Percentiles rank a stretch among this genome's conserved stretches.
Conservation (phyloP, 2,329 filamentous ascomycete species). For the Fusarium pininemorale region DNA sequence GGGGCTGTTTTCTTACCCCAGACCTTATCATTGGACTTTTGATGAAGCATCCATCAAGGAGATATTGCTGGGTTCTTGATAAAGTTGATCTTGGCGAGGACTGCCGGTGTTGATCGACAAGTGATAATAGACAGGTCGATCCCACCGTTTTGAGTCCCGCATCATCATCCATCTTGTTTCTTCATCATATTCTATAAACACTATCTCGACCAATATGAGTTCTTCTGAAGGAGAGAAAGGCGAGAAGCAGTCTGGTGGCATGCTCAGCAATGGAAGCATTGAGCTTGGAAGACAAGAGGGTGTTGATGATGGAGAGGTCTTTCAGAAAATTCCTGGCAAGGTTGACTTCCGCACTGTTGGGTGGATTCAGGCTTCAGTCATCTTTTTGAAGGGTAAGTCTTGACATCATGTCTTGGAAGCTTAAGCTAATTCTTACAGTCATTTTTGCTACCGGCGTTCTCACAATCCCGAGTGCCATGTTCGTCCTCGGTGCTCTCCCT, state of each 20-base stretch:
- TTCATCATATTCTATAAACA: background rate
- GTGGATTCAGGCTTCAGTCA: conserved; percentile 58
- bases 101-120: background rate
- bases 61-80: background rate
- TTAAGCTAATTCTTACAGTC: conserved; percentile 33
- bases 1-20: conserved; percentile 12
- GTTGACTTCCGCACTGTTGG: conserved; percentile 59
- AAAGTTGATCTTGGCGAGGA: background rate
- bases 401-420: no score
- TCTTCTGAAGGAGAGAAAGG: conserved; percentile 13
- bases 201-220: conserved; percentile 7
- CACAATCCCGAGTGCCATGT: conserved; percentile 54
- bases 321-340: conserved; percentile 53
- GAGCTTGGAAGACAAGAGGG: conserved; percentile 31
- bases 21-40: conserved; percentile 17
- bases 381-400: conserved; percentile 54
- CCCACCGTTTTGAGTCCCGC: background rate
- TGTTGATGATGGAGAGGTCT: conserved; percentile 52
- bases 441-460: conserved; percentile 56
- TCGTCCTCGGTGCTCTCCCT: conserved; percentile 53
- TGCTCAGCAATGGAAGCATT: conserved; percentile 23
- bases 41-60: background rate
- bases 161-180: background rate
- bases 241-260: conserved; percentile 14
- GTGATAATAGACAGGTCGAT: conserved; percentile 2